Conservation (phyloP, 2,329 filamentous ascomycete species). For the Epichloe uncinata region DNA sequence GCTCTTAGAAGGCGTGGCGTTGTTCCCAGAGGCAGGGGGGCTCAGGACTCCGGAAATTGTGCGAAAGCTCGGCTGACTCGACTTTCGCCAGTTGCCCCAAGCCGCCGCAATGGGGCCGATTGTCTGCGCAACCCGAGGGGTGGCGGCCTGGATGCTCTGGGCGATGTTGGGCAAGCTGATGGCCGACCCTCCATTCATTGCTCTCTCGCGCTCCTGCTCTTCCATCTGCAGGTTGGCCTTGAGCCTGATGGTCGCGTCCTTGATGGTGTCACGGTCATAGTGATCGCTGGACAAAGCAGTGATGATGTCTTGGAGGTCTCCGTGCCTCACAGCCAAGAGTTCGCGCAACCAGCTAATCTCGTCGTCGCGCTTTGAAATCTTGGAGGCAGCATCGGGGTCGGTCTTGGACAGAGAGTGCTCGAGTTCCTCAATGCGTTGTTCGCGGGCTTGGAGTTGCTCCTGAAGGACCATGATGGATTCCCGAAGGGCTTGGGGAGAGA, state of each 20-base stretch:
- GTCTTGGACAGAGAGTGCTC: slow-evolving; percentile 55
- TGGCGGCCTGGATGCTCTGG: slow-evolving; percentile 62
- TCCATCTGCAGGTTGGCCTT: slow-evolving; percentile 97
- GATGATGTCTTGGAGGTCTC: slow-evolving; percentile 89
- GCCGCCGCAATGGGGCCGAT: slow-evolving; percentile 72
- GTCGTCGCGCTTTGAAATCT: slow-evolving; percentile 82
- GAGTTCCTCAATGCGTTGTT: slow-evolving; percentile 77
- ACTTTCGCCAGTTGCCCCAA: slow-evolving; percentile 89
- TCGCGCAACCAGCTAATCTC: slow-evolving; percentile 94
- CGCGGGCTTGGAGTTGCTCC: slow-evolving; percentile 90
- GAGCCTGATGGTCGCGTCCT: slow-evolving; percentile 83
- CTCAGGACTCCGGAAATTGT: slow-evolving; percentile 34
- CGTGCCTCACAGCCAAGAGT: slow-evolving; percentile 76
- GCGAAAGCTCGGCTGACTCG: slow-evolving; percentile 36
- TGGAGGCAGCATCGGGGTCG: slow-evolving; percentile 65
- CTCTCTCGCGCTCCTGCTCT: slow-evolving; percentile 83
- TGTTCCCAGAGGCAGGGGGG: slow-evolving; percentile 29
- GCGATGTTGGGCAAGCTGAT: slow-evolving; percentile 63
- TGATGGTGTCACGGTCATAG: slow-evolving; percentile 67
- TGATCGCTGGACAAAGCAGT: slow-evolving; percentile 58
- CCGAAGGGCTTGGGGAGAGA: slow-evolving; percentile 84
- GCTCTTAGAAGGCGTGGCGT: slow-evolving; percentile 48
- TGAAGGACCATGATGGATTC: slow-evolving; percentile 95
- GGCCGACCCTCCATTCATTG: slow-evolving; percentile 55
- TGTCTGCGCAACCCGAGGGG: slow-evolving; percentile 66